Conservation (phyloP, 306 rosid species). For the Carpinus fangiana region DNA sequence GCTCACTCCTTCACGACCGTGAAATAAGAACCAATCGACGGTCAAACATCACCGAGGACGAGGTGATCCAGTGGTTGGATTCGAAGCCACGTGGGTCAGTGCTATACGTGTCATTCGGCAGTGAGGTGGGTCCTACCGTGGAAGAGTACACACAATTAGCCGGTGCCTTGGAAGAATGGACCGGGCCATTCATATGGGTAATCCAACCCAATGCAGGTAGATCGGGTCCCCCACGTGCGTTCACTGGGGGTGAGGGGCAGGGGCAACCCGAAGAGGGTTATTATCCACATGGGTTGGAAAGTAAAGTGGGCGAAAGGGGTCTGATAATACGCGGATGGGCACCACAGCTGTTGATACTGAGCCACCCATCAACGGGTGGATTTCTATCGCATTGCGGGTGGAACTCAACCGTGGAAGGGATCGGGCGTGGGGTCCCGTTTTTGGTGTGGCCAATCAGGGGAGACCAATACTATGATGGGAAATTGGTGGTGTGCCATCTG, state of each 20-base stretch:
- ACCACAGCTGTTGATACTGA: constrained; percentile 69
- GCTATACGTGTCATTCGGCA: constrained; percentile 55
- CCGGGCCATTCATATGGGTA: constrained; percentile 56
- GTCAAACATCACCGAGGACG: constrained; percentile 47
- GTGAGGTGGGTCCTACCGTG: constrained; percentile 45
- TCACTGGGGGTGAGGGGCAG: background rate
- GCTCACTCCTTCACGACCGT: constrained; percentile 42
- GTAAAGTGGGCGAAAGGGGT: constrained; percentile 45
- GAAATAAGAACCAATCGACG: constrained; percentile 35
- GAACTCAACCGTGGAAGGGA: constrained; percentile 68
- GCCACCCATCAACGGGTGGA: constrained; percentile 71
- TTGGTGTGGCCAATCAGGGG: constrained; percentile 73
- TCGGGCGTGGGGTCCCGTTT: constrained; percentile 61
- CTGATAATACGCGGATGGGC: constrained; percentile 78
- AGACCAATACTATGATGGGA: constrained; percentile 52
- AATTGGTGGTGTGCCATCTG: constrained; percentile 46
- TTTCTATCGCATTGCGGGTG: constrained; percentile 73
- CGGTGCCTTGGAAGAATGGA: constrained; percentile 40
- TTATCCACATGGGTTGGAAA: constrained; percentile 46
- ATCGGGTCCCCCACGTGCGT: constrained; percentile 23
- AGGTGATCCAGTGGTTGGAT: constrained; percentile 59
- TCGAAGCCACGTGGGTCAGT: constrained; percentile 50
- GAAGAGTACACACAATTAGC: constrained; percentile 45
- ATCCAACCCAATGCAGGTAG: constrained; percentile 46
- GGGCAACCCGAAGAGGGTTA: constrained; percentile 26